Conservation (phyloP, 345 rosid genomes). For the Aethionema arabicum region DNA sequence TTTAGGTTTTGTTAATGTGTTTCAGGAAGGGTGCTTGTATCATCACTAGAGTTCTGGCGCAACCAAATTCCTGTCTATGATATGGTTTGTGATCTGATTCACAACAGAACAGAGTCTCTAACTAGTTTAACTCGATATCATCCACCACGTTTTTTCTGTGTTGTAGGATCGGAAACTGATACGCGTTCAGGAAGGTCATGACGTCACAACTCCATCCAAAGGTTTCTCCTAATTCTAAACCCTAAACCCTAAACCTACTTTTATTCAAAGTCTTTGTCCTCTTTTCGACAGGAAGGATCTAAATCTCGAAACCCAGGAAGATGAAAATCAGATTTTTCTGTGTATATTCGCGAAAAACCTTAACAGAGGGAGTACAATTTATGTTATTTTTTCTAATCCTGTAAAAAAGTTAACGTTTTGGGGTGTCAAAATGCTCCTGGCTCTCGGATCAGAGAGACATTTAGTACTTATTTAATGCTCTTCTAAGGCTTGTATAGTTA, state of each 20-base stretch:
- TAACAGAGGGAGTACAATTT: no score
- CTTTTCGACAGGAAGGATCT: constrained; percentile 24
- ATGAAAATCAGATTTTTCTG: constrained; percentile 11
- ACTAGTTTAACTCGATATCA: background rate
- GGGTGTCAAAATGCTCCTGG: background rate
- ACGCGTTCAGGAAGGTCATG: constrained; percentile 17
- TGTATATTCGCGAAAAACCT: background rate
- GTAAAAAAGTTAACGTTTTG: background rate
- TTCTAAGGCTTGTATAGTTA: no score
- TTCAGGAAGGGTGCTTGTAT: constrained; percentile 75
- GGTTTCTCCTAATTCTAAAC: constrained; percentile 24
- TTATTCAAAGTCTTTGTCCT: background rate
- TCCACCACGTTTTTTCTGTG: background rate
- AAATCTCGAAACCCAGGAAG: constrained; percentile 15
- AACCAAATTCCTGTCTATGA: constrained; percentile 78
- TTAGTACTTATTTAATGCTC: no score
- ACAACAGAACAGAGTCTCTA: constrained; percentile 4
- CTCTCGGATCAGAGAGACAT: no score
- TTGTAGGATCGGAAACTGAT: constrained; percentile 29
- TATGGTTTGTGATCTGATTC: constrained; percentile 20
- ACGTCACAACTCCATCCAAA: constrained; percentile 3
- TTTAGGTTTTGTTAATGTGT: constrained; percentile 21
- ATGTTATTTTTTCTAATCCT: background rate
- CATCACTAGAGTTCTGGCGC: constrained; percentile 77
- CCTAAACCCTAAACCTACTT: background rate